A percentile compares a stretch with the other conserved stretches of the same genome.
Evolutionary conservation across 1,284 basidiomycete species (phyloP).

Genomic region (Thelephora terrestris): DNA sequence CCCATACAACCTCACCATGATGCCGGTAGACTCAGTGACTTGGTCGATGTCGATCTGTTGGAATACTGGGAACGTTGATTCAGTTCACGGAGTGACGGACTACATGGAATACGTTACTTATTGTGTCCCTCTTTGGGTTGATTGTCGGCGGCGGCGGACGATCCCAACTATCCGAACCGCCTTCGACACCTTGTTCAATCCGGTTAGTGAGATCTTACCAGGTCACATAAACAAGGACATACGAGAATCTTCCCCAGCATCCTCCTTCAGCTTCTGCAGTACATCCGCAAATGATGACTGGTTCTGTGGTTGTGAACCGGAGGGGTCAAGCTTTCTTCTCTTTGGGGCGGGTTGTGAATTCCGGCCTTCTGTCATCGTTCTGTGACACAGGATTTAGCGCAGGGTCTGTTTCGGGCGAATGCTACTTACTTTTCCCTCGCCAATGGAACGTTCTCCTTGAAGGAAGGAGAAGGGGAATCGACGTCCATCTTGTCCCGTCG

Average conservation of each 20-base stretch:
- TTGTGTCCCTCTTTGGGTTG: slow-evolving; percentile 50
- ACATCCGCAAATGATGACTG: slow-evolving; percentile 66
- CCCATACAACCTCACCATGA: slow-evolving; percentile 67
- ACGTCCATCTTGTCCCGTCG: too few relatives aligned
- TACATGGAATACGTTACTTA: slow-evolving; percentile 30
- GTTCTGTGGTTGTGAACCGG: slow-evolving; percentile 25
- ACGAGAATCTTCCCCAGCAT: slow-evolving; percentile 41
- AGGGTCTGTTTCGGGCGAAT: background rate
- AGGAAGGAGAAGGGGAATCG: slow-evolving; percentile 2
- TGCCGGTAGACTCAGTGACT: slow-evolving; percentile 40
- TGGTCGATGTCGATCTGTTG: slow-evolving; percentile 93
- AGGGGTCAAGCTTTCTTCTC: slow-evolving; percentile 43
- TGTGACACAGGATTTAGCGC: background rate
- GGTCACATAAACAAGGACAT: slow-evolving; percentile 13
- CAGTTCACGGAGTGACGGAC: background rate
- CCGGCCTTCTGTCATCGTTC: slow-evolving; percentile 12
- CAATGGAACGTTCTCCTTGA: slow-evolving; percentile 14
- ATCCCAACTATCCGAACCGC: slow-evolving; percentile 70
- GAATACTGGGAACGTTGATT: slow-evolving; percentile 46
- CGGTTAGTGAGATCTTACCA: background rate
- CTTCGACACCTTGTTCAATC: slow-evolving; percentile 46
- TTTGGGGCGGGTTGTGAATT: slow-evolving; percentile 40
- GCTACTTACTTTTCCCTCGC: slow-evolving; percentile 5
- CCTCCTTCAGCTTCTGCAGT: slow-evolving; percentile 64
- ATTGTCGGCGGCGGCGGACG: slow-evolving; percentile 54